These are phyloP conservation scores for Sporormia fimetaria DNA, from an alignment of 495 filamentous ascomycete genomes.

Conservation along the genomic window DNA sequence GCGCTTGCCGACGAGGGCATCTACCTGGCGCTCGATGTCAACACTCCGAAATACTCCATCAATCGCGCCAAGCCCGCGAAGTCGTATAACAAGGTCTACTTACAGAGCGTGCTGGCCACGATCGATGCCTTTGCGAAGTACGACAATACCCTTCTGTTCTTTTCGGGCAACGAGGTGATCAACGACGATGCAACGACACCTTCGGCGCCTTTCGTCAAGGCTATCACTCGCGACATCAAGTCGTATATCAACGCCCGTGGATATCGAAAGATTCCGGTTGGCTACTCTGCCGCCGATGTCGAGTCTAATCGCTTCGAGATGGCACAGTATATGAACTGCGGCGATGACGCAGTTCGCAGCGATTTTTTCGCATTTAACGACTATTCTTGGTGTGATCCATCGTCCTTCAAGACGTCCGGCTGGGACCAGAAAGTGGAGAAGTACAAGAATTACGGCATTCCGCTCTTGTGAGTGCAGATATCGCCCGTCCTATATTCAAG, in stretches of 20 bases:
- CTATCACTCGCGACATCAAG: conserved; percentile 82
- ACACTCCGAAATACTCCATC: conserved; percentile 68
- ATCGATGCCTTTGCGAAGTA: conserved; percentile 82
- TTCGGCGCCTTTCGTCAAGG: conserved; percentile 82
- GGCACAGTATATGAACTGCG: conserved; percentile 91
- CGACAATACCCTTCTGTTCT: conserved; percentile 84
- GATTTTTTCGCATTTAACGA: conserved; percentile 99
- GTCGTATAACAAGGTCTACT: conserved; percentile 87
- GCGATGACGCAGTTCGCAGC: conserved; percentile 67
- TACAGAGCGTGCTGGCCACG: conserved; percentile 88
- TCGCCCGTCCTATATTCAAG: neutral
- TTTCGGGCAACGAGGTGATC: conserved; percentile 95
- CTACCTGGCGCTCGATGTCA: conserved; percentile 81
- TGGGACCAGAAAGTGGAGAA: conserved; percentile 89
- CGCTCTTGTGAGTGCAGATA: conserved; percentile 54
- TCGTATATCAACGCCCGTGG: conserved; percentile 66
- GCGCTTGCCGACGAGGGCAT: conserved; percentile 44
- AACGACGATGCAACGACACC: conserved; percentile 66
- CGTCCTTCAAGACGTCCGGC: conserved; percentile 62
- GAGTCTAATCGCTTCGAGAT: conserved; percentile 78
- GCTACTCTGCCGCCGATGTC: conserved; percentile 86
- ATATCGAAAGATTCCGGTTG: conserved; percentile 74
- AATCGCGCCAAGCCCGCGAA: conserved; percentile 61
- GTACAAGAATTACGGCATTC: conserved; percentile 81
- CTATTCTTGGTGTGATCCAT: conserved; percentile 91